Evolutionary conservation across 2,329 filamentous ascomycete species (phyloP).

Genomic region (Colletotrichum caudatum): DNA sequence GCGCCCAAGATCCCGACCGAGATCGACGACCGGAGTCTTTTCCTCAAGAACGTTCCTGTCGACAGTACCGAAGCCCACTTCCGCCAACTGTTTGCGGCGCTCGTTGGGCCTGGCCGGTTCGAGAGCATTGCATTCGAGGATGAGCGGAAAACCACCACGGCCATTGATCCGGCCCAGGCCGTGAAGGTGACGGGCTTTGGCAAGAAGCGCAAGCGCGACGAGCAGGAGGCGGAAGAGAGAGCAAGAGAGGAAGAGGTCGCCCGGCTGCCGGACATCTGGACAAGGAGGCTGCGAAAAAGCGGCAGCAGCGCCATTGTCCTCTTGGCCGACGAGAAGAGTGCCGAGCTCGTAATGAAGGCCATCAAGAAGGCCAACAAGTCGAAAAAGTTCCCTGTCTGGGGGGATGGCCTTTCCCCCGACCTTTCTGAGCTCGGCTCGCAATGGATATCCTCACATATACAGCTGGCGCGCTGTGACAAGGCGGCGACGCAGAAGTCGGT

Average conservation of each 20-base stretch:
- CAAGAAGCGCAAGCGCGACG: conserved; percentile 66
- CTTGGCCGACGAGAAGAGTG: conserved; percentile 85
- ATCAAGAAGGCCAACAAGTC: conserved; percentile 70
- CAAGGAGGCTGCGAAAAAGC: conserved; percentile 75
- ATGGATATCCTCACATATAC: conserved; percentile 75
- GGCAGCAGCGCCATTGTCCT: conserved; percentile 84
- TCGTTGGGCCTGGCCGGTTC: conserved; percentile 83
- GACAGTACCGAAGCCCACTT: conserved; percentile 85
- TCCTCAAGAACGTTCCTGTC: conserved; percentile 88
- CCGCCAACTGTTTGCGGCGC: conserved; percentile 77
- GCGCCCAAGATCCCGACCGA: conserved; percentile 80
- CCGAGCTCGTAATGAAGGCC: conserved; percentile 82
- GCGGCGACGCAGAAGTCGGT: conserved; percentile 77
- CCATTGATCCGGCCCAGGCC: conserved; percentile 60
- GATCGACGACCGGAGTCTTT: conserved; percentile 83
- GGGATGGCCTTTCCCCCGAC: conserved; percentile 68
- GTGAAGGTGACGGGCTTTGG: conserved; percentile 54
- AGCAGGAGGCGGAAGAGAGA: conserved; percentile 70
- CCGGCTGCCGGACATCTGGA: conserved; percentile 79
- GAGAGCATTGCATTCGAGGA: conserved; percentile 82
- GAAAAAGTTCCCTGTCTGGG: conserved; percentile 76
- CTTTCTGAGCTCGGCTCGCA: conserved; percentile 68
- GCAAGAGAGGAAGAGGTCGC: conserved; percentile 69
- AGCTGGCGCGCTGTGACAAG: conserved; percentile 77
- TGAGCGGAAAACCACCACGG: conserved; percentile 58